Percentiles rank a stretch among this genome's conserved stretches.
Conservation (phyloP, 2,329 filamentous ascomycete species). For the Verticillium klebahnii region DNA sequence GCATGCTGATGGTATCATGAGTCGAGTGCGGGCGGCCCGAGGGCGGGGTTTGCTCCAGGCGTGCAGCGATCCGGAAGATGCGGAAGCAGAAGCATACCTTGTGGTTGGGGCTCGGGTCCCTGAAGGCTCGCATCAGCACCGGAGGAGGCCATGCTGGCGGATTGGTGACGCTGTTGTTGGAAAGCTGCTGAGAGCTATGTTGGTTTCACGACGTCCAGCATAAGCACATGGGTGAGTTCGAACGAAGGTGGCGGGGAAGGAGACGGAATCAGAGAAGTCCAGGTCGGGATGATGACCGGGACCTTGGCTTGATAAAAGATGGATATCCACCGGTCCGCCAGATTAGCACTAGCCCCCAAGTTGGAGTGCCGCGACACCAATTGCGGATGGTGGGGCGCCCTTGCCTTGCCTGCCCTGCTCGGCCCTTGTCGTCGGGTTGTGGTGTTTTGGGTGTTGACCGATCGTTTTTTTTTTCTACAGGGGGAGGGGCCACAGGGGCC, state of each 20-base stretch:
- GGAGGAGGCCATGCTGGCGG: background rate
- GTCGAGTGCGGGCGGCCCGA: slow-evolving; percentile 2
- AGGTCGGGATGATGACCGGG: background rate
- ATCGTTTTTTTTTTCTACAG: too few relatives aligned
- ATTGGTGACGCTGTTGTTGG: background rate
- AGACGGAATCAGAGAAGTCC: background rate
- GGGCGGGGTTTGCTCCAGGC: background rate
- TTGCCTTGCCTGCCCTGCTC: background rate
- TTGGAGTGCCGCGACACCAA: slow-evolving; percentile 3
- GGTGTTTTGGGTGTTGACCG: too few relatives aligned
- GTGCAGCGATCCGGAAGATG: background rate
- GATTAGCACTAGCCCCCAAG: slow-evolving; percentile 1
- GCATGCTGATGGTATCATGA: background rate
- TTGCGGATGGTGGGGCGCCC: slow-evolving; percentile 13
- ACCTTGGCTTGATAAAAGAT: slow-evolving; percentile 3
- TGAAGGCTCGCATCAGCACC: background rate
- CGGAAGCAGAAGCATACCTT: slow-evolving; percentile 1
- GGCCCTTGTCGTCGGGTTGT: background rate
- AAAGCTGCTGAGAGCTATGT: background rate
- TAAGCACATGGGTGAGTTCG: background rate
- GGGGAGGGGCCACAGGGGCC: background rate
- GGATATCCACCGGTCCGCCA: background rate
- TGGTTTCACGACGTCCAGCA: background rate
- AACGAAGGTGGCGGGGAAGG: background rate
- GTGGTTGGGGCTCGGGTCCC: background rate